Percentiles rank a stretch among this genome's conserved stretches.
Conservation (phyloP, 2,329 filamentous ascomycete species). For the Colletotrichum shisoi region DNA sequence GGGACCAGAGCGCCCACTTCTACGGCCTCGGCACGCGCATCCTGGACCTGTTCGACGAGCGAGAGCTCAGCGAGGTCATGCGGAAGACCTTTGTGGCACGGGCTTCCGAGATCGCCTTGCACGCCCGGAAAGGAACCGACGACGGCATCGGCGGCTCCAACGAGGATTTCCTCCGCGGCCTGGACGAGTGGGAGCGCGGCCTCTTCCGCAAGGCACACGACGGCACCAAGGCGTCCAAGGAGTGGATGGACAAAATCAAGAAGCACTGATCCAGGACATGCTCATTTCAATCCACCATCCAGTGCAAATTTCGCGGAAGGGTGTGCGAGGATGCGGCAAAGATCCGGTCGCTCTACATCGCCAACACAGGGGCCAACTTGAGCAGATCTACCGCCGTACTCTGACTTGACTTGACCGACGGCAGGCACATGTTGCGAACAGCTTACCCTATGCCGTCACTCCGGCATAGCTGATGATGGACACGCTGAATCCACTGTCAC, state of each 20-base stretch:
- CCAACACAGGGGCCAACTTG: neutral
- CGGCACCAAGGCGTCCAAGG: conserved; percentile 72
- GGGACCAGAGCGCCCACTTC: conserved; percentile 84
- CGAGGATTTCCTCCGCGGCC: conserved; percentile 82
- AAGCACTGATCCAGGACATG: conserved; percentile 43
- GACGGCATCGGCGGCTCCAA: conserved; percentile 68
- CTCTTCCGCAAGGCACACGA: conserved; percentile 79
- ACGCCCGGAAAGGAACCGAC: conserved; percentile 84
- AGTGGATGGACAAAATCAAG: conserved; percentile 71
- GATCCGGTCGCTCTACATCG: neutral
- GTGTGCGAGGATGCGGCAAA: neutral
- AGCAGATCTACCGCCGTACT: neutral
- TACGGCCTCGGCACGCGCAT: conserved; percentile 86
- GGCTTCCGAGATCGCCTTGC: conserved; percentile 83
- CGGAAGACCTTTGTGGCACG: conserved; percentile 81
- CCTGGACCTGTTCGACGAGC: conserved; percentile 88
- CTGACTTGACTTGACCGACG: neutral
- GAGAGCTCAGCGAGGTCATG: conserved; percentile 76
- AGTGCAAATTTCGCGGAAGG: neutral
- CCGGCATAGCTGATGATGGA: neutral
- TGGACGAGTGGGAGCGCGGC: conserved; percentile 88
- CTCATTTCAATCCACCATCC: neutral
- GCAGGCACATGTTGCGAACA: neutral
- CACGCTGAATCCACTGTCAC: neutral
- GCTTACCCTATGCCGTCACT: neutral